Evolutionary conservation across 768 basidiomycete species (phyloP).

Genomic region (Lentinula boryana): DNA sequence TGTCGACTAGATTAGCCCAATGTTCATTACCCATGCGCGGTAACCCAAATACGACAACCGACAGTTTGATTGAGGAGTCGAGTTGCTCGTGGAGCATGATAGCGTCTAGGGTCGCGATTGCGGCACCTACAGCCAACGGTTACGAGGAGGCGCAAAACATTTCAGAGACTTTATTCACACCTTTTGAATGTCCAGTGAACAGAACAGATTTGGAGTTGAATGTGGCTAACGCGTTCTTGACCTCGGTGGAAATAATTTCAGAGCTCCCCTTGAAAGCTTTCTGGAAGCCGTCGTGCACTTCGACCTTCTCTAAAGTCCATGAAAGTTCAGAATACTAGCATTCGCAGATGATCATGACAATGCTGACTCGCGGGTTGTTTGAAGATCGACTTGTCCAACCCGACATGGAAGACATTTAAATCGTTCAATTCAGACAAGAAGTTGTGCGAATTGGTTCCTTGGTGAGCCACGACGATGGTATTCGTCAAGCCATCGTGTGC

Average conservation of each 20-base stretch:
- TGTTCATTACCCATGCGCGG: constrained; percentile 7
- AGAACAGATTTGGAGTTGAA: not conserved
- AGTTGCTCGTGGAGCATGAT: not conserved
- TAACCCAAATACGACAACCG: not conserved
- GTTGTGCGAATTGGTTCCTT: constrained; percentile 19
- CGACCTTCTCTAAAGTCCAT: not conserved
- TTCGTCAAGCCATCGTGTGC: constrained; percentile 14
- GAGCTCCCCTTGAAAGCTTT: not conserved
- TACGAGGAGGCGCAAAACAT: not conserved
- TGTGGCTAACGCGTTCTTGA: not conserved
- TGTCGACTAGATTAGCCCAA: constrained; percentile 8
- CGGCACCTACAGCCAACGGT: not conserved
- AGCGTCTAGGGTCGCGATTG: not conserved
- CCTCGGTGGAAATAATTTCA: not conserved
- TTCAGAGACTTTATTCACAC: not conserved
- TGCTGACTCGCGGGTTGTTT: not conserved
- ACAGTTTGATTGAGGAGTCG: not conserved
- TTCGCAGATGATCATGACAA: not conserved
- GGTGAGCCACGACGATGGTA: constrained; percentile 22
- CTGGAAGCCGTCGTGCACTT: not conserved
- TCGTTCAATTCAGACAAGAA: constrained; percentile 1
- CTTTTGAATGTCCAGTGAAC: not conserved
- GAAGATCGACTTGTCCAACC: not conserved
- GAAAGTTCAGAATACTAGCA: not conserved
- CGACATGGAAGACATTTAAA: not conserved